phyloP scores from a whole-genome alignment of 441 rosid species.

The Gossypium trilobum region DNA sequence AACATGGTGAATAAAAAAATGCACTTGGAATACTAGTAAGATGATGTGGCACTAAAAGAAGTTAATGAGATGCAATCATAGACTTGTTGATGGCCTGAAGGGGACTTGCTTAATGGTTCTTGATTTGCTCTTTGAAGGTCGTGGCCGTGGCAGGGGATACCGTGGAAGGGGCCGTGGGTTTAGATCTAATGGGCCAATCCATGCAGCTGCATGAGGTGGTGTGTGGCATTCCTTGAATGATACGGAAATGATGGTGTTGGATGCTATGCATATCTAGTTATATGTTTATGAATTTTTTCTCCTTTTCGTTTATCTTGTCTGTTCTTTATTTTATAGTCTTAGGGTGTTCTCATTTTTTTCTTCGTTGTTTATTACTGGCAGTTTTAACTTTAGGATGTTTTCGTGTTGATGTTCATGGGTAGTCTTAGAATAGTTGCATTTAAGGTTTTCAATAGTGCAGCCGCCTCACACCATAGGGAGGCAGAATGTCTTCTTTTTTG shows the following conservation, averaged over 20 bases:
- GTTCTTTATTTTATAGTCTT: constrained; percentile 17
- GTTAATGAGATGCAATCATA: constrained; percentile 8
- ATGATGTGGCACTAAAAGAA: not conserved
- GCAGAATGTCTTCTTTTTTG: not conserved
- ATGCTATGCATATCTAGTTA: constrained; percentile 21
- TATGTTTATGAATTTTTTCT: constrained; percentile 23
- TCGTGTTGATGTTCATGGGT: not conserved
- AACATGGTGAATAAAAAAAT: constrained; percentile 17
- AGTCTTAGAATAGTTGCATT: not conserved
- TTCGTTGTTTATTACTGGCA: not conserved
- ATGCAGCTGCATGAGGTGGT: constrained; percentile 44
- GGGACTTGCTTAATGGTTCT: not conserved
- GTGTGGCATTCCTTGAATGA: constrained; percentile 13
- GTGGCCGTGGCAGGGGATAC: constrained; percentile 69
- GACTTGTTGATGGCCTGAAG: not conserved
- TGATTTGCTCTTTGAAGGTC: constrained; percentile 31
- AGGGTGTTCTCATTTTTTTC: constrained; percentile 20
- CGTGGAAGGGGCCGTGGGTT: constrained; percentile 77
- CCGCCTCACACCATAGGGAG: not conserved
- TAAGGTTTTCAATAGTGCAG: not conserved
- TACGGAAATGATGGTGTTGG: constrained; percentile 17
- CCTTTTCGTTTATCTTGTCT: constrained; percentile 1
- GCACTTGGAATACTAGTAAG: not conserved
- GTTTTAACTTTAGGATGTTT: not conserved
- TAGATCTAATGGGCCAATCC: constrained; percentile 53